phyloP scores from a whole-genome alignment of 148 eudicot species.

The Nepenthes gracilis region DNA sequence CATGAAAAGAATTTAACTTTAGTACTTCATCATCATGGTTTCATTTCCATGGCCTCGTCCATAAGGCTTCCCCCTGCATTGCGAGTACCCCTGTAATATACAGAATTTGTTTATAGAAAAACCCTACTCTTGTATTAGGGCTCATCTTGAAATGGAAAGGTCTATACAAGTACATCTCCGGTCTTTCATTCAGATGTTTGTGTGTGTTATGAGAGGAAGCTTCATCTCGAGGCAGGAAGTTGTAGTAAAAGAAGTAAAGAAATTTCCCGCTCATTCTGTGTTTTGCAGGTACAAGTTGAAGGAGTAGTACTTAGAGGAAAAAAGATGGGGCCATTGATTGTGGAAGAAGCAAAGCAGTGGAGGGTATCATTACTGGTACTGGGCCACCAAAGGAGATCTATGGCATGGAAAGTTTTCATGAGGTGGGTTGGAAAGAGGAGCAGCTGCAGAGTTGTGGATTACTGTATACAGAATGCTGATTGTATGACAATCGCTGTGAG shows the following conservation, averaged over 20 bases:
- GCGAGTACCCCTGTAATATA: too few relatives aligned
- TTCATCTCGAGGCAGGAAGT: neutral
- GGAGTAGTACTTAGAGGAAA: constrained; percentile 36
- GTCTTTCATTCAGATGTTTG: too few relatives aligned
- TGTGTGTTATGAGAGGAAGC: neutral
- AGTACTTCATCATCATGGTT: too few relatives aligned
- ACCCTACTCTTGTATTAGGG: too few relatives aligned
- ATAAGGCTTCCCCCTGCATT: too few relatives aligned
- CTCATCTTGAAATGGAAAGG: too few relatives aligned
- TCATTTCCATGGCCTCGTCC: too few relatives aligned
- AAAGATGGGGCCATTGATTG: constrained; percentile 53
- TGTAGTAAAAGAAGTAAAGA: neutral
- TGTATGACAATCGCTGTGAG: constrained; percentile 87
- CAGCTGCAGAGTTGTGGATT: constrained; percentile 37
- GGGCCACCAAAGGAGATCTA: constrained; percentile 52
- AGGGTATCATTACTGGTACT: constrained; percentile 46
- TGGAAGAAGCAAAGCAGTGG: constrained; percentile 48
- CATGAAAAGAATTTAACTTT: too few relatives aligned
- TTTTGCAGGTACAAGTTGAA: constrained; percentile 56
- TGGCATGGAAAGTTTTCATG: constrained; percentile 45
- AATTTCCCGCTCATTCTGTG: neutral
- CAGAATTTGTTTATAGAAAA: too few relatives aligned
- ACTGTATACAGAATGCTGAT: constrained; percentile 69
- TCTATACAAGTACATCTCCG: too few relatives aligned
- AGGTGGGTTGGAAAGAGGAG: constrained; percentile 37